Base-by-base conservation (phyloP, 2,329 filamentous ascomycete species). In the Colletotrichum lentis region DNA sequence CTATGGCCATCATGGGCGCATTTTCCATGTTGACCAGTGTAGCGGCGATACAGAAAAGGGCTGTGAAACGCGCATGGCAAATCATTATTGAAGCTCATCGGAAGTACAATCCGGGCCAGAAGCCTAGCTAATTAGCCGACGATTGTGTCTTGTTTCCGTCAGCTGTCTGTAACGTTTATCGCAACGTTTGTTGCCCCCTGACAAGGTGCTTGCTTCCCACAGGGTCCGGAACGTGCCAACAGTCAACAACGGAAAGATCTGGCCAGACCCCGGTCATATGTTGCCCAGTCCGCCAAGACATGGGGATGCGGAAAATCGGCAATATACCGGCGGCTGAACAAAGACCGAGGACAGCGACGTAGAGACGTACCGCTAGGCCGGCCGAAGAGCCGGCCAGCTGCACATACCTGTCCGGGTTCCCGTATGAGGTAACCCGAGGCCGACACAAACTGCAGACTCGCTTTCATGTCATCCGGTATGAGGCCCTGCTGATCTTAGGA, bases 341-440 rank as follows among this genome's bases (percentile, higher is more conserved):
- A 16, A 37, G 8, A 43, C 18, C 1, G 16, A 24, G 16, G 12
- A 20, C 37, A 20, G n/a, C 37, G 22, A 18, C 50, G 12, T 41
- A 24, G 52, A 27, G 22, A 5, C 43, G 39, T 57, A 50, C 63
- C 57, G 52, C 46, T 57, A 37, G 58, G 31, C 62, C 35, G 43
- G 35, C n/a, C 31, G 20, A 46, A 39, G 49, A 22, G 39, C 35
- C 14, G 35, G 22, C 41, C 50, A 52, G 44, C 52, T 66, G 37
- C 43, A 63, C 35, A 37, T 64, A 22, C 59, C 59, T 31, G 5
- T 1, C 16, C 44, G 52, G 64, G 52, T 67, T 50, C 14, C 64
- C 64, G 10, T 24, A 63, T 56, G n/a, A 7, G 64, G 64, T 22
- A 67, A 57, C 37, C 64, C 64, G 64, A 43, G 27, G n/a, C 14